Conservation (phyloP, 371 early-diverging fungal genomes). For the Mucor lusitanicus region DNA sequence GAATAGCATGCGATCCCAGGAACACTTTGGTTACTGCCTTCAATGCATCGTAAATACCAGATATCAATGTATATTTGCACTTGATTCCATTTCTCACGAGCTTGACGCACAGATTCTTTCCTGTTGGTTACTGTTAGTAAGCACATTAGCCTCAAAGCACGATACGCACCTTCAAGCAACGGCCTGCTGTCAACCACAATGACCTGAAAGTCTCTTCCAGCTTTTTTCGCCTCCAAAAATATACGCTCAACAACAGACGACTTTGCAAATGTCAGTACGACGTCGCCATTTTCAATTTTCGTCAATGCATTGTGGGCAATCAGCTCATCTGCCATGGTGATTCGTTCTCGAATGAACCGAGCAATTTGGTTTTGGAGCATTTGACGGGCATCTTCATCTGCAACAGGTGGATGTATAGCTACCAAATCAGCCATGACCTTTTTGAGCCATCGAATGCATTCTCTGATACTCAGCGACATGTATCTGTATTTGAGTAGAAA, state of each 20-base stretch:
- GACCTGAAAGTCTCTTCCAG: conserved; percentile 79
- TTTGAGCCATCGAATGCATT: conserved; percentile 88
- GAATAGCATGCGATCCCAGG: conserved; percentile 85
- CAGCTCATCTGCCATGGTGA: conserved; percentile 74
- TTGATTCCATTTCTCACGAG: conserved; percentile 66
- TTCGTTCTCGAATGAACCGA: conserved; percentile 84
- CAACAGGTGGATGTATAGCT: conserved; percentile 44
- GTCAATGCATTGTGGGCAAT: conserved; percentile 76
- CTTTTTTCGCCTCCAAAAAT: conserved; percentile 73
- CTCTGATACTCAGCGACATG: conserved; percentile 88
- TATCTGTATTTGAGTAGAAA: conserved; percentile 75
- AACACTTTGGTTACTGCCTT: conserved; percentile 88
- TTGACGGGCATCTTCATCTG: conserved; percentile 67
- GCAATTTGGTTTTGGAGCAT: conserved; percentile 71
- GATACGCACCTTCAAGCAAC: conserved; percentile 70
- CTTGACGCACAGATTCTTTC: conserved; percentile 61
- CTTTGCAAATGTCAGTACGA: conserved; percentile 83
- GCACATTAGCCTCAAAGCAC: background rate
- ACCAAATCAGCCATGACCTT: conserved; percentile 64
- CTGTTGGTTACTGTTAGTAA: conserved; percentile 27
- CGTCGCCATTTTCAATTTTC: conserved; percentile 90
- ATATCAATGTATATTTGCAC: conserved; percentile 72
- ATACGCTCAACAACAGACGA: conserved; percentile 82
- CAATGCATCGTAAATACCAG: conserved; percentile 68
- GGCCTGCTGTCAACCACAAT: conserved; percentile 91